A percentile compares a stretch with the other conserved stretches of the same genome.
Evolutionary conservation across 371 early-diverging fungal genomes (phyloP).

Genomic region (Mucor irregularis): DNA sequence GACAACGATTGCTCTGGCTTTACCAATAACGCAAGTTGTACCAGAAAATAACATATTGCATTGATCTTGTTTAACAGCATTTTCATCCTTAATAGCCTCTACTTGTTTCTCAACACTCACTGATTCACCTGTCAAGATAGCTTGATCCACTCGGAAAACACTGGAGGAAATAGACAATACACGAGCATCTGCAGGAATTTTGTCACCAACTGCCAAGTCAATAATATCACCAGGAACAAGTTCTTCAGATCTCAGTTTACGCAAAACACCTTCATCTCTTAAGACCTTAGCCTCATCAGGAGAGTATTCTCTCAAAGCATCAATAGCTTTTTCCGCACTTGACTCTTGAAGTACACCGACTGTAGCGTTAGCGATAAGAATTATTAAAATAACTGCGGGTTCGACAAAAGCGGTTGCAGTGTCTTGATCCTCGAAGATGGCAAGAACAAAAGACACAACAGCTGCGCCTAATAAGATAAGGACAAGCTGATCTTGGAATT

Average conservation of each 20-base stretch:
- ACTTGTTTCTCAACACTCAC: conserved; percentile 85
- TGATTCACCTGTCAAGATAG: conserved; percentile 97
- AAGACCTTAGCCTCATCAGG: conserved; percentile 92
- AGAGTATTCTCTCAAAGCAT: conserved; percentile 92
- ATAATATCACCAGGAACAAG: conserved; percentile 98
- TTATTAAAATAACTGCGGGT: conserved; percentile 94
- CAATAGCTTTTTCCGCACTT: conserved; percentile 96
- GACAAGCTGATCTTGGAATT: conserved; percentile 97
- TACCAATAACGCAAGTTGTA: conserved; percentile 94
- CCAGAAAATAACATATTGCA: conserved; percentile 94
- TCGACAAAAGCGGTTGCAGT: conserved; percentile 90
- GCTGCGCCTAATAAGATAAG: conserved; percentile 92
- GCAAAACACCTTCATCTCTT: conserved; percentile 54
- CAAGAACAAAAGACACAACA: conserved; percentile 89
- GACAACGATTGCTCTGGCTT: conserved; percentile 87
- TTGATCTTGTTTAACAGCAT: conserved; percentile 94
- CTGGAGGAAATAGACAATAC: conserved; percentile 76
- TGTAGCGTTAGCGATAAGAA: conserved; percentile 95
- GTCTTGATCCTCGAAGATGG: conserved; percentile 80
- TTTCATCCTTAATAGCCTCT: conserved; percentile 57
- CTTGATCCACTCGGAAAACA: conserved; percentile 91
- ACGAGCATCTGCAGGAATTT: conserved; percentile 95
- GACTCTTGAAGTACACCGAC: conserved; percentile 97
- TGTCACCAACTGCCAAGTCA: conserved; percentile 89
- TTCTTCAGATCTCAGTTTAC: conserved; percentile 74